phyloP scores from a whole-genome alignment of 768 basidiomycete species.

The Hypholoma sublateritium region DNA sequence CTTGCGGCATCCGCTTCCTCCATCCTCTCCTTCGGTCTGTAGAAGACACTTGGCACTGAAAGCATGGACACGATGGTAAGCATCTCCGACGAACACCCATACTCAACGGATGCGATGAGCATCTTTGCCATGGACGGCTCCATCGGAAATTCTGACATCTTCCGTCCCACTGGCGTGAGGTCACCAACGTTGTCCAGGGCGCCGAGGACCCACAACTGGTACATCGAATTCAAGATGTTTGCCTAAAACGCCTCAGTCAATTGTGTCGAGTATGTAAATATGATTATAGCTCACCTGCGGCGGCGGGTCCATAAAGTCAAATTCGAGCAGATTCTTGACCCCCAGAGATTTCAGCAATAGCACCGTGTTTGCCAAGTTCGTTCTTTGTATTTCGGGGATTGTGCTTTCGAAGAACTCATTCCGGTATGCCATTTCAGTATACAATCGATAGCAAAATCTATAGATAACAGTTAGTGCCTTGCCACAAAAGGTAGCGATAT shows the following conservation, averaged over 20 bases:
- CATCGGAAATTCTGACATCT: constrained; percentile 99
- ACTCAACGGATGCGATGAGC: constrained; percentile 94
- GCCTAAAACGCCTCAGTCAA: constrained; percentile 45
- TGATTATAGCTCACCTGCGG: constrained; percentile 65
- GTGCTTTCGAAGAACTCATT: constrained; percentile 96
- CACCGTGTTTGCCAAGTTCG: constrained; percentile 97
- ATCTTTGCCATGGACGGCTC: constrained; percentile 99
- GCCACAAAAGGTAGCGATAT: not conserved
- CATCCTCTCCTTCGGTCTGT: constrained; percentile 94
- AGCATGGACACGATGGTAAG: constrained; percentile 99
- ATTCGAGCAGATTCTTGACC: constrained; percentile 95
- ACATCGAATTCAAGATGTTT: constrained; percentile 99
- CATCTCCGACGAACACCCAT: constrained; percentile 93
- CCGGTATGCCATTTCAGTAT: constrained; percentile 94
- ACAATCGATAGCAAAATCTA: constrained; percentile 94
- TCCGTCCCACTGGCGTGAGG: constrained; percentile 85
- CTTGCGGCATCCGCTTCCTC: constrained; percentile 97
- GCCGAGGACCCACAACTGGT: constrained; percentile 98
- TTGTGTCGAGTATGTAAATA: not conserved
- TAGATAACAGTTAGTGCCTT: constrained; percentile 2
- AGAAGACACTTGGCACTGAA: constrained; percentile 96
- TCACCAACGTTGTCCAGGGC: constrained; percentile 98
- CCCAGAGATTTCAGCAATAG: constrained; percentile 92
- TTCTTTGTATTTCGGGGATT: constrained; percentile 98
- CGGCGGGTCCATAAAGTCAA: constrained; percentile 99